A percentile compares a stretch with the other conserved stretches of the same genome.
phyloP scores from a whole-genome alignment of 768 basidiomycete genomes.

The Paxillus ammoniavirescens region DNA sequence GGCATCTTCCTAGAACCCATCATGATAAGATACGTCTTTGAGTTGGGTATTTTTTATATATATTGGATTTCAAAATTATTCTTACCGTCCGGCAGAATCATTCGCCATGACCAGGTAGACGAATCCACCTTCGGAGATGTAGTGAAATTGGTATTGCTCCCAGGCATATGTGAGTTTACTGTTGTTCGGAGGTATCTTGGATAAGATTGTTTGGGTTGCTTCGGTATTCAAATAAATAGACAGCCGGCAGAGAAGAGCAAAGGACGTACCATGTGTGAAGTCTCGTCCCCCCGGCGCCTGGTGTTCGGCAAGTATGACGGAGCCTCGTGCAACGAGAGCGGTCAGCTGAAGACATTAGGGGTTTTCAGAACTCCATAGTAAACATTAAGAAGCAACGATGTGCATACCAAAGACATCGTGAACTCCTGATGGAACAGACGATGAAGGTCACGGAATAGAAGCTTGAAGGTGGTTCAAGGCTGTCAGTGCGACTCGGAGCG shows the following conservation, averaged over 20 bases:
- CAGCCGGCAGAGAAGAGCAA: neutral
- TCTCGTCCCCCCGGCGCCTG: constrained; percentile 70
- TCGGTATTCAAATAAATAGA: constrained; percentile 2
- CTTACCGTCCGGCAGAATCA: constrained; percentile 84
- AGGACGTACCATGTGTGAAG: constrained; percentile 77
- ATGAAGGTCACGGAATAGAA: neutral
- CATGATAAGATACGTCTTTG: neutral
- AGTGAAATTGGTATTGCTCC: constrained; percentile 94
- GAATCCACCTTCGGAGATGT: constrained; percentile 84
- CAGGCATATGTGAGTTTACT: constrained; percentile 85
- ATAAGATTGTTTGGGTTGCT: constrained; percentile 88
- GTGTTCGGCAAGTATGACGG: constrained; percentile 85
- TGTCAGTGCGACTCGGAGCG: no score
- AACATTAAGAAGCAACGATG: neutral
- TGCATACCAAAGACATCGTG: constrained; percentile 29
- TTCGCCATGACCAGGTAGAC: constrained; percentile 94
- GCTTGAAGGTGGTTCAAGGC: neutral
- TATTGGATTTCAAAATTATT: neutral
- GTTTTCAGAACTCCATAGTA: neutral
- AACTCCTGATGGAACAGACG: neutral
- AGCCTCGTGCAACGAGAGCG: constrained; percentile 75
- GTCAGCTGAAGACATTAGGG: constrained; percentile 56
- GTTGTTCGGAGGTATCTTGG: constrained; percentile 91
- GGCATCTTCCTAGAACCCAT: constrained; percentile 69
- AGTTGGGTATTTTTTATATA: no score